Conservation (phyloP, 345 rosid genomes). For the Moricandia arvensis region DNA sequence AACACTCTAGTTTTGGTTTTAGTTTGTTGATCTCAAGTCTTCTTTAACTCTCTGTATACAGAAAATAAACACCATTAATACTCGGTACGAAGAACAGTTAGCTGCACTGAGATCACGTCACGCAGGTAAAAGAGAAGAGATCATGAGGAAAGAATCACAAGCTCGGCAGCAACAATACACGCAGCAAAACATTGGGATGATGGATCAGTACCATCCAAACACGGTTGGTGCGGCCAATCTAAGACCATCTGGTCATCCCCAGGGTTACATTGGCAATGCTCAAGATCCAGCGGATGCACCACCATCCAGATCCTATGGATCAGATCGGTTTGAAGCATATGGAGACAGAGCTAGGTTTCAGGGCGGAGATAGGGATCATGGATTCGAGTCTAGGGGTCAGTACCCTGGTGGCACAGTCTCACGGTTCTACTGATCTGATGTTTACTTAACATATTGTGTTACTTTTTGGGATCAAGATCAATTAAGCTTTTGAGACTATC, state of each 20-base stretch:
- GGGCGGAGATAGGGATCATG: conserved; percentile 56
- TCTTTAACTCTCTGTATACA: conserved; percentile 30
- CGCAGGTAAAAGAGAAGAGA: conserved; percentile 66
- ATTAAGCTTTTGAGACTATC: background rate
- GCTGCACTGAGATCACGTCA: conserved; percentile 61
- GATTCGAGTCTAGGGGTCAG: conserved; percentile 62
- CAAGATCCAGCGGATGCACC: conserved; percentile 53
- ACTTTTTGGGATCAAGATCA: background rate
- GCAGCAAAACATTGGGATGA: conserved; percentile 46
- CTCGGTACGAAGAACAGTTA: conserved; percentile 67
- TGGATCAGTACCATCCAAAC: conserved; percentile 47
- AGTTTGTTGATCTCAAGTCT: conserved; percentile 5
- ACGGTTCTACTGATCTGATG: conserved; percentile 50
- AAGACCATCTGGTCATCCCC: conserved; percentile 46
- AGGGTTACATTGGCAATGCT: conserved; percentile 41
- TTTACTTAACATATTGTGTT: conserved; percentile 1
- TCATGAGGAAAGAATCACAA: conserved; percentile 63
- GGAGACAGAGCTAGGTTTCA: conserved; percentile 56
- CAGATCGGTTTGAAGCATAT: conserved; percentile 53
- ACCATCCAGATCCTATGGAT: conserved; percentile 46
- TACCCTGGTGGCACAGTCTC: conserved; percentile 59
- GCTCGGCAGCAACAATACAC: conserved; percentile 63
- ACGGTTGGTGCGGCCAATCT: conserved; percentile 38
- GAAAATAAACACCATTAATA: conserved; percentile 69
- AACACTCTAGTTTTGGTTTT: background rate